Evolutionary conservation across 2,329 filamentous ascomycete species (phyloP).

Genomic region (Dothistroma pini): DNA sequence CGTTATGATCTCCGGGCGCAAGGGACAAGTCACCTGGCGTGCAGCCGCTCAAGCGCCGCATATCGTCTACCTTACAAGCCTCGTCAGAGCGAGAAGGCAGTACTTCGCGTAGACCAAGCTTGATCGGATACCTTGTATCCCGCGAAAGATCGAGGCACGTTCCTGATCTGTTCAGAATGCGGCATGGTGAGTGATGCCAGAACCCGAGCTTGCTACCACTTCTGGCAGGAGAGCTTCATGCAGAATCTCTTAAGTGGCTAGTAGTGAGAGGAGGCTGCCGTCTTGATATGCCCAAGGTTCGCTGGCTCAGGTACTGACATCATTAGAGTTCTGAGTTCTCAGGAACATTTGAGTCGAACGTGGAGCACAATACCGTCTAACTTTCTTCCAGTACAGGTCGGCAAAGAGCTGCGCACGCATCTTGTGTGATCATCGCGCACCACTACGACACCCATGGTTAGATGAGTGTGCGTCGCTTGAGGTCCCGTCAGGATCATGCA

Average conservation of each 20-base stretch:
- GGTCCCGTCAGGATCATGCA: too few species aligned
- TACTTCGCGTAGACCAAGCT: background rate
- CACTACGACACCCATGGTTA: background rate
- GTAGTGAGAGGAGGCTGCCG: background rate
- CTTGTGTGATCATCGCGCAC: background rate
- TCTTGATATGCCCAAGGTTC: background rate
- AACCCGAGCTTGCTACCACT: background rate
- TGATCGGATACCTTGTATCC: background rate
- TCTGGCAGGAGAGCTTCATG: conserved; percentile 1
- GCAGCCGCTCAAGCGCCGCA: background rate
- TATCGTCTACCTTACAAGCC: background rate
- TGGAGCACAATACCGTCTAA: background rate
- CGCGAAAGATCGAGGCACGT: conserved; percentile 1
- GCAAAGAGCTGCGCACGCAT: background rate
- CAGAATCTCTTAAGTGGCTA: background rate
- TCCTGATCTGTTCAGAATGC: background rate
- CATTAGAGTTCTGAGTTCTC: background rate
- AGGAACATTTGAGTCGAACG: background rate
- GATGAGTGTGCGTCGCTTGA: background rate
- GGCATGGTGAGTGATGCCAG: background rate
- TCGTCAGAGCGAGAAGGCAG: background rate
- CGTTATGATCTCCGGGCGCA: background rate
- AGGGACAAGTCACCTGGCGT: background rate
- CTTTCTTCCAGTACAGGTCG: background rate
- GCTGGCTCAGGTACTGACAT: conserved; percentile 9